These are phyloP conservation scores for Phalaenopsis equestris DNA, from an alignment of 106 monocot species.

Conservation along the genomic window DNA sequence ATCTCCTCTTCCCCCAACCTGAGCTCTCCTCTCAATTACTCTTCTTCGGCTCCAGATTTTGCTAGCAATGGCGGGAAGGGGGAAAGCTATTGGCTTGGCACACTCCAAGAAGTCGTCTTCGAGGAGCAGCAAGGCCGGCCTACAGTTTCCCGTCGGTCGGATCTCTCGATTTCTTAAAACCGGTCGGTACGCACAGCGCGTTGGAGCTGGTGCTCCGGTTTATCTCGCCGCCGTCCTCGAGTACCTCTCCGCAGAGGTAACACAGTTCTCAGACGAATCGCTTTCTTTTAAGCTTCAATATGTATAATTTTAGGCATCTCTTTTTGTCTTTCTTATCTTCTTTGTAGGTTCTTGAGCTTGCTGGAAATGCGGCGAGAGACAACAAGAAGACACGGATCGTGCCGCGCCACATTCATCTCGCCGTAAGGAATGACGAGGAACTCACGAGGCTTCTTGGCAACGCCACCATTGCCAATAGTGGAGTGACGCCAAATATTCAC, in stretches of 20 bases:
- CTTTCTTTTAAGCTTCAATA: neutral
- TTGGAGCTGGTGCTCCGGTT: constrained; percentile 37
- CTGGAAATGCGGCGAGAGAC: constrained; percentile 67
- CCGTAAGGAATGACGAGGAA: constrained; percentile 1
- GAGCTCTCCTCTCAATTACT: too few relatives aligned
- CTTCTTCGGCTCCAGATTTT: too few relatives aligned
- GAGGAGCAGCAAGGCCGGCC: constrained; percentile 30
- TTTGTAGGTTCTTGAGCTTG: constrained; percentile 46
- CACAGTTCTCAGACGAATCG: neutral
- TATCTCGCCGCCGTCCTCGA: constrained; percentile 50
- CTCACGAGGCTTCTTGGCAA: neutral
- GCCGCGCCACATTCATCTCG: constrained; percentile 34
- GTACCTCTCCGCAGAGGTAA: constrained; percentile 49
- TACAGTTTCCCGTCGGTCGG: constrained; percentile 50
- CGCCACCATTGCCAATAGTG: constrained; percentile 16
- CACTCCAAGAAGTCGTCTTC: neutral
- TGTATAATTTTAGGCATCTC: neutral
- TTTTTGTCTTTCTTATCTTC: neutral
- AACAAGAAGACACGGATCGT: constrained; percentile 79
- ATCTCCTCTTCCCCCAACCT: too few relatives aligned
- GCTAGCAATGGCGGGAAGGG: too few relatives aligned
- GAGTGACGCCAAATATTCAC: constrained; percentile 64
- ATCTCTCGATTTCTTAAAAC: constrained; percentile 46
- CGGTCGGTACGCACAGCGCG: constrained; percentile 43
- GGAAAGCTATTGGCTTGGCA: too few relatives aligned